Evolutionary conservation across 805 yeast genomes (phyloP).

Genomic region (Metschnikowia proteae): DNA sequence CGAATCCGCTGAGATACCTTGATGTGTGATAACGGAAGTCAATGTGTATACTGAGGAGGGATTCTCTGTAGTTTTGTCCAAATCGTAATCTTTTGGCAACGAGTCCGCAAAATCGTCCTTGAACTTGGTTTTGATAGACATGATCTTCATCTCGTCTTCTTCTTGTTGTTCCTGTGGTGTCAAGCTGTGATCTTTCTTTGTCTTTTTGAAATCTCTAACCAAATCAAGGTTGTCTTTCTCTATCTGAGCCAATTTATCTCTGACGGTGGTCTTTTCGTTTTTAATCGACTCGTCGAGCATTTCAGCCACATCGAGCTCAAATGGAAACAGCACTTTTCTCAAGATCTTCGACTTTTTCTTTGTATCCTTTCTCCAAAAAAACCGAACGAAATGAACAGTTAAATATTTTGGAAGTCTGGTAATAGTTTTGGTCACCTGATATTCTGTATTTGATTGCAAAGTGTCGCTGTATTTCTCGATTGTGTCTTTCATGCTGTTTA

Average conservation of each 20-base stretch:
- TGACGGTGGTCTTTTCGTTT: conserved; percentile 58
- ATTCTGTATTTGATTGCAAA: conserved; percentile 67
- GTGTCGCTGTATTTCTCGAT: conserved; percentile 74
- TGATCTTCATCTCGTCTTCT: conserved; percentile 49
- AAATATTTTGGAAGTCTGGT: conserved; percentile 81
- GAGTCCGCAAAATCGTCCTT: conserved; percentile 40
- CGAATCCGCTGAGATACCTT: conserved; percentile 92
- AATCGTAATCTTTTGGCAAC: conserved; percentile 33
- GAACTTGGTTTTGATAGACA: conserved; percentile 50
- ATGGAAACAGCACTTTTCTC: conserved; percentile 92
- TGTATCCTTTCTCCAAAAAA: conserved; percentile 93
- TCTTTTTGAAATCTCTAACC: conserved; percentile 66
- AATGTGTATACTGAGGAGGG: conserved; percentile 86
- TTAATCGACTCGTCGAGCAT: conserved; percentile 76
- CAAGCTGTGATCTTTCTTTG: conserved; percentile 37
- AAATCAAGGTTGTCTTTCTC: conserved; percentile 74
- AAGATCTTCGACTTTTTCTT: conserved; percentile 88
- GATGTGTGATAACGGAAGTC: conserved; percentile 81
- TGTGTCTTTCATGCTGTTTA: conserved; percentile 68
- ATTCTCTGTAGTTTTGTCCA: conserved; percentile 57
- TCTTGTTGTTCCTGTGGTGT: conserved; percentile 55
- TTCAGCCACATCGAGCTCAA: conserved; percentile 84
- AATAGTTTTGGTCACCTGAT: conserved; percentile 57
- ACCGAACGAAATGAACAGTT: conserved; percentile 89
- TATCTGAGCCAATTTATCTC: conserved; percentile 74